These are phyloP conservation scores for Mycogone perniciosa DNA, from an alignment of 2,329 filamentous ascomycete genomes.

Conservation along the genomic window DNA sequence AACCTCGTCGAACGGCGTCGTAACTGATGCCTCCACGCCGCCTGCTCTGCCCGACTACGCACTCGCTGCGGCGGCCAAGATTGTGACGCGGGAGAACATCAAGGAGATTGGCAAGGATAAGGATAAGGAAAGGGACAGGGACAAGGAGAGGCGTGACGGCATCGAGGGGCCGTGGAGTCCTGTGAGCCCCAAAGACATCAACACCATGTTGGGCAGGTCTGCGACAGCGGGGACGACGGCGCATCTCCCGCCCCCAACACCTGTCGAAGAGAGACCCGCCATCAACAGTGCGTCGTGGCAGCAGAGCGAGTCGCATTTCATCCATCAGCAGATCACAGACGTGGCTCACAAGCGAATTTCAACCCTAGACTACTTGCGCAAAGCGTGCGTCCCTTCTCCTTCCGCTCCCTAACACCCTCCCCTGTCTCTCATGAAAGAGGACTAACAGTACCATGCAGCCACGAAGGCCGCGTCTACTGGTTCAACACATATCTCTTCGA, in stretches of 20 bases:
- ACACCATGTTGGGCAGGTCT: slow-evolving; percentile 11
- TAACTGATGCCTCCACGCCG: slow-evolving; percentile 42
- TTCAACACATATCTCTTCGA: slow-evolving; percentile 96
- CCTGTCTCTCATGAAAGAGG: no score
- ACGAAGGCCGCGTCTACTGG: slow-evolving; percentile 94
- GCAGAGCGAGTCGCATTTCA: slow-evolving; percentile 41
- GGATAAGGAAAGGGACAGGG: slow-evolving; percentile 8
- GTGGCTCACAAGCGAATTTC: slow-evolving; percentile 87
- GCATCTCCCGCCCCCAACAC: slow-evolving; percentile 18
- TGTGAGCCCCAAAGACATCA: slow-evolving; percentile 12
- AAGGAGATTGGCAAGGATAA: slow-evolving; percentile 10
- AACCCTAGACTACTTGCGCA: slow-evolving; percentile 85
- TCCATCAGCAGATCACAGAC: slow-evolving; percentile 68
- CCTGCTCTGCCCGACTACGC: slow-evolving; percentile 51
- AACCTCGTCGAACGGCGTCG: slow-evolving; percentile 29
- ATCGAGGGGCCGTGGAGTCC: slow-evolving; percentile 14
- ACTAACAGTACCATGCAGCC: slow-evolving; percentile 42
- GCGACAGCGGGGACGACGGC: slow-evolving; percentile 1
- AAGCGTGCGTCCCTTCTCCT: slow-evolving; percentile 61
- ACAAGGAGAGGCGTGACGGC: slow-evolving; percentile 23
- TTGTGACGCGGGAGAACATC: slow-evolving; percentile 20
- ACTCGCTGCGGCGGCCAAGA: slow-evolving; percentile 42
- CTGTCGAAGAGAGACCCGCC: slow-evolving; percentile 5
- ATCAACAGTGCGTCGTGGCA: slow-evolving; percentile 22
- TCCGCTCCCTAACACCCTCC: not conserved